Evolutionary conservation across 495 filamentous ascomycete species (phyloP).

Genomic region (Saxophila tyrrhenica): DNA sequence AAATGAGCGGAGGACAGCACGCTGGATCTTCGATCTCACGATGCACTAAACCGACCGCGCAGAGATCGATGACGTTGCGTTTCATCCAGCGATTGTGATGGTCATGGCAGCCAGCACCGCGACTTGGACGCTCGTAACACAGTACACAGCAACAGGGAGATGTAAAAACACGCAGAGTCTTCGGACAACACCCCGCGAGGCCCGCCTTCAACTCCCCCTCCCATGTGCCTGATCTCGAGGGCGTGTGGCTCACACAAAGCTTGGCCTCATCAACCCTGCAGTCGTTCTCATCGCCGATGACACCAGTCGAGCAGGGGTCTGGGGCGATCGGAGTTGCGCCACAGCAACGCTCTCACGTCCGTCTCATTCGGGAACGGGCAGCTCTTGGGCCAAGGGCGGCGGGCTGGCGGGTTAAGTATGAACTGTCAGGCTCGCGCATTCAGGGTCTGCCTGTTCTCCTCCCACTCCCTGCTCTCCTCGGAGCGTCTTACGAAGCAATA

Average conservation of each 20-base stretch:
- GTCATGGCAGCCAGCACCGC: no score
- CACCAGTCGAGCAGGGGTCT: no score
- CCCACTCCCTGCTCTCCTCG: not conserved
- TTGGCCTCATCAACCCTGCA: not conserved
- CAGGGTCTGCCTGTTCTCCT: not conserved
- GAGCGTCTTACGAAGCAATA: not conserved
- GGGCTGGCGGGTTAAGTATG: not conserved
- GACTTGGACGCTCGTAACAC: no score
- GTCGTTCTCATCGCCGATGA: not conserved
- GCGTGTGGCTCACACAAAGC: not conserved
- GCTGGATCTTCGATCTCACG: not conserved
- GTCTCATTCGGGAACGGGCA: no score
- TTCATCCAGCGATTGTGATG: not conserved
- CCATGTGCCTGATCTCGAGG: not conserved
- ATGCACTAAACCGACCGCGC: not conserved
- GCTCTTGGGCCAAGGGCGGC: not conserved
- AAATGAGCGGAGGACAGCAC: no score
- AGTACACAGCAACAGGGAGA: not conserved
- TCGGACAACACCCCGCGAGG: no score
- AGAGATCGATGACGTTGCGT: not conserved
- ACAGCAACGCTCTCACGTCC: no score
- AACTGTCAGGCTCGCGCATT: not conserved
- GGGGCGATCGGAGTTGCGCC: no score
- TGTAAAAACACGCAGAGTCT: not conserved
- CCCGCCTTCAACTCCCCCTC: no score